Conservation (phyloP, 2,329 filamentous ascomycete species). For the Aphanocladium album region DNA sequence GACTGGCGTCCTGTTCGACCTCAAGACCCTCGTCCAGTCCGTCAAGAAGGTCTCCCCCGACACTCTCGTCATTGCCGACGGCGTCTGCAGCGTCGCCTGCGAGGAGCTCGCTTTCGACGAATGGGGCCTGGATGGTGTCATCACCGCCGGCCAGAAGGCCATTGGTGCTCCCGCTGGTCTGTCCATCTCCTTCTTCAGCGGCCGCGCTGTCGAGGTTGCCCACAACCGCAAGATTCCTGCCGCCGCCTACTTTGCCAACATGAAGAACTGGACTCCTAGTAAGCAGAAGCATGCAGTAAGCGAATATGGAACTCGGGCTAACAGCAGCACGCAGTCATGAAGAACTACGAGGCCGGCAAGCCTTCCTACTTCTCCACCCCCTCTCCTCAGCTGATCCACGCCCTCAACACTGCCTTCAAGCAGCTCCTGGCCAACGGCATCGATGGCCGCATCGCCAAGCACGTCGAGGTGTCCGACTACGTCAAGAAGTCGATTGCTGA, state of each 20-base stretch:
- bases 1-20: conserved; percentile 88
- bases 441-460: conserved; percentile 74
- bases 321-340: conserved; percentile 63
- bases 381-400: conserved; percentile 87
- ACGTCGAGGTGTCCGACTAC: conserved; percentile 73
- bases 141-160: conserved; percentile 94
- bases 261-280: conserved; percentile 97
- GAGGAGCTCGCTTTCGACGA: conserved; percentile 96
- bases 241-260: conserved; percentile 86
- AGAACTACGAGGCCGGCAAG: conserved; percentile 98
- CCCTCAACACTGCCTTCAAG: conserved; percentile 80
- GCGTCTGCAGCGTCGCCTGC: conserved; percentile 92
- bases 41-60: conserved; percentile 84
- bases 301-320: not conserved
- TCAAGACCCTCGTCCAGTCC: conserved; percentile 76
- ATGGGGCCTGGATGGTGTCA: conserved; percentile 86
- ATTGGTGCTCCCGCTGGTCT: conserved; percentile 93
- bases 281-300: conserved; percentile 18
- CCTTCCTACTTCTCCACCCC: conserved; percentile 97
- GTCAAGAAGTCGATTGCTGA: conserved; percentile 79
- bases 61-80: conserved; percentile 88
- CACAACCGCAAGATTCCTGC: conserved; percentile 77
- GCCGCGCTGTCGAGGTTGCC: conserved; percentile 75
- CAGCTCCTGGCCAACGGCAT: conserved; percentile 81
- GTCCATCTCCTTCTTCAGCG: conserved; percentile 91